Evolutionary conservation across 331 rosid species (phyloP).

Genomic region (Acacia concinna): DNA sequence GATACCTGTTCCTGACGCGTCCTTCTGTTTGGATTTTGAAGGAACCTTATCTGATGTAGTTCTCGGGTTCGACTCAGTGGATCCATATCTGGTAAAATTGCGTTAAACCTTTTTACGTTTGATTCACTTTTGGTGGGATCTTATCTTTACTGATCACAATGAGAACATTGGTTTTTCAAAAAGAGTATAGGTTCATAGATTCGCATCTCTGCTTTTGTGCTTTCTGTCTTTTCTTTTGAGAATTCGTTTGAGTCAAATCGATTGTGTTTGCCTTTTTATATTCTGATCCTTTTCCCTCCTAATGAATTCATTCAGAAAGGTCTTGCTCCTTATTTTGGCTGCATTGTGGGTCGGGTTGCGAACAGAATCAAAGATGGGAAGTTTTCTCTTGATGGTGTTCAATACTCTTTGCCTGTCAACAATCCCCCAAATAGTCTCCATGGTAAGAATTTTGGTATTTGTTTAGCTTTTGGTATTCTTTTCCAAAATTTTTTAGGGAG

Average conservation of each 20-base stretch:
- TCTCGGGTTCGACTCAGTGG: slow-evolving; percentile 88
- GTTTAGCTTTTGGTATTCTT: not conserved
- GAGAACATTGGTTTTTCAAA: slow-evolving; percentile 1
- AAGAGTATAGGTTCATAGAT: not conserved
- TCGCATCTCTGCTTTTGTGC: not conserved
- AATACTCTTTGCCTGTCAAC: slow-evolving; percentile 77
- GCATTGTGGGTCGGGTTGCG: slow-evolving; percentile 97
- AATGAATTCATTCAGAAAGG: slow-evolving; percentile 56
- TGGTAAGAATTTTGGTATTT: slow-evolving; percentile 52
- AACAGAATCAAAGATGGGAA: slow-evolving; percentile 88
- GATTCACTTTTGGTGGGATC: not conserved
- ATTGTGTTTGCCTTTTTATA: not conserved
- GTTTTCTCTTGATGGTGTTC: slow-evolving; percentile 68
- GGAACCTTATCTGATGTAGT: slow-evolving; percentile 84
- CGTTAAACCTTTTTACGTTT: not conserved
- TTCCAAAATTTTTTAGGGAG: not conserved
- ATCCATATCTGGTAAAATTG: slow-evolving; percentile 72
- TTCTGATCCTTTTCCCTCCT: slow-evolving; percentile 18
- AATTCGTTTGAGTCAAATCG: not conserved
- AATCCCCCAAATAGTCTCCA: slow-evolving; percentile 90
- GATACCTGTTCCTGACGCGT: slow-evolving; percentile 10
- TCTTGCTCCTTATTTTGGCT: slow-evolving; percentile 81
- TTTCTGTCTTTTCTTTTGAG: not conserved
- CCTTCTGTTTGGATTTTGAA: slow-evolving; percentile 30
- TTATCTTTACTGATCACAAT: not conserved